Percentiles rank a stretch among this genome's conserved stretches.
These are phyloP conservation scores for Cicer bijugum DNA, from an alignment of 306 rosid genomes.

Conservation along the genomic window DNA sequence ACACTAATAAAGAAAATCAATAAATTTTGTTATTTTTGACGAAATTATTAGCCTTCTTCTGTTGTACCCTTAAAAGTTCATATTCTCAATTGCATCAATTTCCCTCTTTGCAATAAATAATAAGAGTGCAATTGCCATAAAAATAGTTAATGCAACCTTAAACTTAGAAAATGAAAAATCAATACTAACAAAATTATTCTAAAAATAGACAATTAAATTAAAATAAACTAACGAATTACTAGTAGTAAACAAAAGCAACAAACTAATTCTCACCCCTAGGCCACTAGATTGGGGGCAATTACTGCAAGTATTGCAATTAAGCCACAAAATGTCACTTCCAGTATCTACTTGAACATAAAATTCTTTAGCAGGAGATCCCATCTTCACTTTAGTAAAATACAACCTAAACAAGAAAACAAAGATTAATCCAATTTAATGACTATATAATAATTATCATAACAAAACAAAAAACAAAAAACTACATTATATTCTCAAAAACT, in stretches of 20 bases:
- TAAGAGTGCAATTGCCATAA: not conserved
- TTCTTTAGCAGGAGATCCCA: slow-evolving; percentile 95
- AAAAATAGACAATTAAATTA: no score
- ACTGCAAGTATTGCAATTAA: slow-evolving; percentile 79
- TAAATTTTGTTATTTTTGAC: not conserved
- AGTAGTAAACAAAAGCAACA: slow-evolving; percentile 2
- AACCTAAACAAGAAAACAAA: slow-evolving; percentile 64
- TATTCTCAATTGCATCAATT: not conserved
- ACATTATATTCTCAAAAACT: not conserved
- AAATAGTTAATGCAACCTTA: not conserved
- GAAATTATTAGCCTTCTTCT: not conserved
- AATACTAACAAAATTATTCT: not conserved
- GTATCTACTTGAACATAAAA: slow-evolving; percentile 91
- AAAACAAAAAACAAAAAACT: not conserved
- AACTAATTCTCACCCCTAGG: slow-evolving; percentile 64
- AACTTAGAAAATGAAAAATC: no score
- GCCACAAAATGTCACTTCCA: slow-evolving; percentile 94
- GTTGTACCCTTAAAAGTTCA: not conserved
- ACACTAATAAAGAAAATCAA: not conserved
- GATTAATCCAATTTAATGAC: slow-evolving; percentile 29
- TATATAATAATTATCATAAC: not conserved
- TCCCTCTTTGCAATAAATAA: not conserved
- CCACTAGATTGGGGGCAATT: slow-evolving; percentile 89
- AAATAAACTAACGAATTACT: no score
- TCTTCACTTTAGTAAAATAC: slow-evolving; percentile 86